Evolutionary conservation across 768 basidiomycete species (phyloP), one percentile per base, ranked within the genome.

Genomic region (Auricularia auricula-judae): DNA sequence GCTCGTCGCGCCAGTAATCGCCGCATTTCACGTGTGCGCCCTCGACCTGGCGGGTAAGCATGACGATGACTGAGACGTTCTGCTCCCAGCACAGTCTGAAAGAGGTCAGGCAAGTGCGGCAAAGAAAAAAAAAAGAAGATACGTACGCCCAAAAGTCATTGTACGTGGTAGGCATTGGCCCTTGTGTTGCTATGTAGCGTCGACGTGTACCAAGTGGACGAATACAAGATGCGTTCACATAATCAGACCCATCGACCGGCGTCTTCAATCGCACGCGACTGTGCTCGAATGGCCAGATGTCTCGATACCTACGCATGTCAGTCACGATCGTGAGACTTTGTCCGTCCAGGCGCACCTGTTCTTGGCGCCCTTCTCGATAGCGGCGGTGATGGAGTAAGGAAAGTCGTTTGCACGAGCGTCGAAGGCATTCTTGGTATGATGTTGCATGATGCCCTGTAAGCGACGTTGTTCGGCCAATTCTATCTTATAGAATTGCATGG

Each of bases 281-380:
- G 71, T 95, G 93, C 71, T 96, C 94, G 68, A 94, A 98, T 0
- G 96, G 96, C 92, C 94, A 98, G 65, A 98, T 97, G 72, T 98
- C 89, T 65, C 89, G 87, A 76, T 97, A 98, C 67, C 93, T 93
- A 29, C 29, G 29, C 29, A 2, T 2, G 29, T 29, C 29, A 29
- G 29, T 29, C 29, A 29, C 29, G 29, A 29, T 29, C 29, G 29
- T 29, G 29, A 59, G 23, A 35, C 56, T 14, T 23, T 8, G 23
- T 29, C 29, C 29, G 29, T 29, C 7, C 56, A 59, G 3, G 76
- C 81, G 62, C 62, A 91, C 88, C 96, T 81, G 69, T 98, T 98
- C 80, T 97, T 93, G 21, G 86, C 80, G 8, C 96, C 96, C 71
- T 96, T 91, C 76, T 98, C 96, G 10, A 98, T 85, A 2, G 91